phyloP scores from a whole-genome alignment of 768 basidiomycete species.

The Amanita brunnescens region DNA sequence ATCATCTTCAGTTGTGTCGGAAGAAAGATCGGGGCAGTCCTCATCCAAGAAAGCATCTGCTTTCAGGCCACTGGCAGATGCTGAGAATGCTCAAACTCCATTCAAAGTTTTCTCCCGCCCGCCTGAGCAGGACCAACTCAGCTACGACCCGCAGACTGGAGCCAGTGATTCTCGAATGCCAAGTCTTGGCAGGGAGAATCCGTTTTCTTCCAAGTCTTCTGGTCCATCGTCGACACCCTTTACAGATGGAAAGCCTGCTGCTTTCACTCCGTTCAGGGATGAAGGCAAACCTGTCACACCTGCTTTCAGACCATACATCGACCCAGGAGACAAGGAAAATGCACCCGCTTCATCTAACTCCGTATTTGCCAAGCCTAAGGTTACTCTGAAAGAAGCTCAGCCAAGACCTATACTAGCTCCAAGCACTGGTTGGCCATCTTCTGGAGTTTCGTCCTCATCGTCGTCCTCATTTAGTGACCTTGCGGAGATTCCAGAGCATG shows the following conservation, averaged over 20 bases:
- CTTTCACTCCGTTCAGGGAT: slow-evolving; percentile 31
- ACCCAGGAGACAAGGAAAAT: slow-evolving; percentile 17
- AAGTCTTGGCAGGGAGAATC: slow-evolving; percentile 18
- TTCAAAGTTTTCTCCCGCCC: slow-evolving; percentile 72
- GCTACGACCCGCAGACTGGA: slow-evolving; percentile 14
- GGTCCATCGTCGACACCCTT: slow-evolving; percentile 31
- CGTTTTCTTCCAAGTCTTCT: slow-evolving; percentile 40
- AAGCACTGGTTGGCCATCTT: slow-evolving; percentile 4
- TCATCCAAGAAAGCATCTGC: slow-evolving; percentile 13
- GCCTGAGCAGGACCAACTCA: slow-evolving; percentile 30
- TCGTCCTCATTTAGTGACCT: slow-evolving; percentile 8
- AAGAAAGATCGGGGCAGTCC: slow-evolving; percentile 12
- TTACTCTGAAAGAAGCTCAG: slow-evolving; percentile 1
- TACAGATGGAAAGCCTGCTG: slow-evolving; percentile 17
- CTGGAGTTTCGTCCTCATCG: slow-evolving; percentile 3
- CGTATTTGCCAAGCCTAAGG: slow-evolving; percentile 11
- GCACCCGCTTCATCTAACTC: slow-evolving; percentile 14
- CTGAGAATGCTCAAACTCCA: slow-evolving; percentile 35
- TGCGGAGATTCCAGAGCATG: slow-evolving; percentile 8
- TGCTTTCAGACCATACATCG: slow-evolving; percentile 22
- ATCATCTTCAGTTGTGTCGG: slow-evolving; percentile 11
- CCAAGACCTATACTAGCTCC: slow-evolving; percentile 1
- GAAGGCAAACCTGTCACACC: slow-evolving; percentile 10
- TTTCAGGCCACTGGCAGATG: slow-evolving; percentile 32
- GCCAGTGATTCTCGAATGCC: background rate